phyloP scores from a whole-genome alignment of 2,329 filamentous ascomycete genomes.

The Colletotrichum noveboracense region DNA sequence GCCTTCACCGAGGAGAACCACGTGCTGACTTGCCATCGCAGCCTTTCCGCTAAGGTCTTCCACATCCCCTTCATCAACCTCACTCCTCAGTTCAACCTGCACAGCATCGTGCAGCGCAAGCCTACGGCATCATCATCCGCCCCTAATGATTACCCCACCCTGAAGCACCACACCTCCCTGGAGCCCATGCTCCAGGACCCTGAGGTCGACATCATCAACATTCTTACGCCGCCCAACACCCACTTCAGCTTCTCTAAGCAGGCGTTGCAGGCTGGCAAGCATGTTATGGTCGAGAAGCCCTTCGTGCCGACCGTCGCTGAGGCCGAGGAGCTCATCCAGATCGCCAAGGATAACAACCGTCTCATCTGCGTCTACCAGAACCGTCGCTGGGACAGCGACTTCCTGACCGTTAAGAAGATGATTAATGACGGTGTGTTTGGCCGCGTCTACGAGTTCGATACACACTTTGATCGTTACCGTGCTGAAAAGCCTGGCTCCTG shows the following conservation, averaged over 20 bases:
- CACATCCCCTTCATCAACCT: conserved; percentile 80
- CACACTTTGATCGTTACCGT: conserved; percentile 80
- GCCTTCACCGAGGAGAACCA: neutral
- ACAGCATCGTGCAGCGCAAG: conserved; percentile 77
- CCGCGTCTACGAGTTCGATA: conserved; percentile 78
- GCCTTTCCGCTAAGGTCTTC: conserved; percentile 76
- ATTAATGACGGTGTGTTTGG: conserved; percentile 66
- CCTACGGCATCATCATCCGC: conserved; percentile 74
- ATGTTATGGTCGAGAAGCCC: conserved; percentile 83
- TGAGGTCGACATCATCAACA: conserved; percentile 70
- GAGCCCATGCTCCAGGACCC: conserved; percentile 70
- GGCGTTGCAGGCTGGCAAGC: conserved; percentile 73
- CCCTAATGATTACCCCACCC: conserved; percentile 67
- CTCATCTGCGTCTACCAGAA: conserved; percentile 77
- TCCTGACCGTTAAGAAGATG: conserved; percentile 70
- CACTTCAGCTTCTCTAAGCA: conserved; percentile 71
- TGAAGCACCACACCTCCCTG: conserved; percentile 67
- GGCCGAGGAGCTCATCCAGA: conserved; percentile 64
- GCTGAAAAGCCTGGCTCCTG: conserved; percentile 64
- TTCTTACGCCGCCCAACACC: conserved; percentile 74
- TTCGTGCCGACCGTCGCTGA: conserved; percentile 76
- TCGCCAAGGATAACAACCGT: conserved; percentile 56
- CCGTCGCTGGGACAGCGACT: conserved; percentile 80
- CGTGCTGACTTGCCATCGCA: conserved; percentile 29
- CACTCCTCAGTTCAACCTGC: conserved; percentile 68